Conservation (phyloP, 495 filamentous ascomycete species). For the Xylona heveae region DNA sequence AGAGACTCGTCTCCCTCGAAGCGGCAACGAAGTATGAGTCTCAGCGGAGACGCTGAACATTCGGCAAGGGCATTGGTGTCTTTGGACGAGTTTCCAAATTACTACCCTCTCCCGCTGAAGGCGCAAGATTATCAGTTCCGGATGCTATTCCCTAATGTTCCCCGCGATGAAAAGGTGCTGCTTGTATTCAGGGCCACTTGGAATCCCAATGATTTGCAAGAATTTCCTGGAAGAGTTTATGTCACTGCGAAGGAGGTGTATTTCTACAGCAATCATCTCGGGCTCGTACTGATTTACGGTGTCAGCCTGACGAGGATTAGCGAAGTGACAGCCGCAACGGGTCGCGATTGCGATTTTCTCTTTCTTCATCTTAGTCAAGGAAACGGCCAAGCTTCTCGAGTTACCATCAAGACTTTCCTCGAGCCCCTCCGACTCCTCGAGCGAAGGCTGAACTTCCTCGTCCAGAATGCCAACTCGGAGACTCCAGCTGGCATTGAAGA, state of each 20-base stretch:
- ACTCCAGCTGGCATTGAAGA: slow-evolving; percentile 38
- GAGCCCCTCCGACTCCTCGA: slow-evolving; percentile 71
- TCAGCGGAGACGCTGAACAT: slow-evolving; percentile 34
- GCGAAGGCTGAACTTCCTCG: slow-evolving; percentile 59
- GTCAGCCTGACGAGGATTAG: slow-evolving; percentile 51
- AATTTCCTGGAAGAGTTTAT: slow-evolving; percentile 73
- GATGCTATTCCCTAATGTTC: slow-evolving; percentile 67
- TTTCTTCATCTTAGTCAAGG: slow-evolving; percentile 59
- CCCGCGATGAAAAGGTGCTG: slow-evolving; percentile 51
- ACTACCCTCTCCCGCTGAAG: slow-evolving; percentile 65
- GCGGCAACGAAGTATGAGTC: slow-evolving; percentile 45
- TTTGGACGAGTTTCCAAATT: slow-evolving; percentile 45
- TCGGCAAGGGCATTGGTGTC: no score
- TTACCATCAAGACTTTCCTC: slow-evolving; percentile 81
- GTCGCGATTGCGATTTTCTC: slow-evolving; percentile 81
- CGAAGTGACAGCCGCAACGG: slow-evolving; percentile 78
- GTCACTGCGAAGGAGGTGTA: slow-evolving; percentile 72
- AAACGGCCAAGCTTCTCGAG: slow-evolving; percentile 39
- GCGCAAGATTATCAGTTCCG: slow-evolving; percentile 87
- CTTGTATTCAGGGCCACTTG: slow-evolving; percentile 57
- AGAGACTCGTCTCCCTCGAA: background rate
- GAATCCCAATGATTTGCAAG: slow-evolving; percentile 57
- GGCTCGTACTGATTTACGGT: slow-evolving; percentile 66
- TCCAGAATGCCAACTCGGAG: slow-evolving; percentile 49
- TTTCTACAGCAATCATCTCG: slow-evolving; percentile 88